phyloP scores from a whole-genome alignment of 176 grass and related monocot genomes.

The Sorghum bicolor region DNA sequence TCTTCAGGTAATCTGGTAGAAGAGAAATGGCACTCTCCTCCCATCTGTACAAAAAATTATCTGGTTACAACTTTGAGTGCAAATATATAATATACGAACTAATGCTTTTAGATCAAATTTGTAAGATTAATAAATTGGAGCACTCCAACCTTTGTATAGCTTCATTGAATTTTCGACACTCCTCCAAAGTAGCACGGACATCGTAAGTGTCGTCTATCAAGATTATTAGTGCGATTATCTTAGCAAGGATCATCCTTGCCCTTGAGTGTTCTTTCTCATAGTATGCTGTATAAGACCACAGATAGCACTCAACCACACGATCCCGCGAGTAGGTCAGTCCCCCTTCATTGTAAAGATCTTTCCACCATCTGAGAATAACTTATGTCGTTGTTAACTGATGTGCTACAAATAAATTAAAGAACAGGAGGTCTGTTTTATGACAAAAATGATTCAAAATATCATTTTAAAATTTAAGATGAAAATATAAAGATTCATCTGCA shows the following conservation, averaged over 20 bases:
- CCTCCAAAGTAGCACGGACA: constrained; percentile 37
- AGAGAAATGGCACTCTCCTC: neutral
- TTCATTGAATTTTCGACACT: constrained; percentile 32
- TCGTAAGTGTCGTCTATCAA: constrained; percentile 44
- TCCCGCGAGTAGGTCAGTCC: neutral
- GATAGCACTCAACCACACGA: no score
- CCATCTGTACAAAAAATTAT: constrained; percentile 35
- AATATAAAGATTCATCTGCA: no score
- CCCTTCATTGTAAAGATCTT: no score
- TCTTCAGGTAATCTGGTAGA: constrained; percentile 33
- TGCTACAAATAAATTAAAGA: no score
- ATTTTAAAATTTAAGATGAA: no score
- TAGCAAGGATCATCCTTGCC: constrained; percentile 42
- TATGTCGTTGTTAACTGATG: no score
- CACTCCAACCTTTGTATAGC: constrained; percentile 42
- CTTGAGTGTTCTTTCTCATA: constrained; percentile 32
- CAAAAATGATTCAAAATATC: no score
- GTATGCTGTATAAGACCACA: neutral
- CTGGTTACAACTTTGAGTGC: neutral
- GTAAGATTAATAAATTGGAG: neutral
- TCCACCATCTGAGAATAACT: no score
- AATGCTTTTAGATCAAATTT: neutral
- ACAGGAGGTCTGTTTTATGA: no score
- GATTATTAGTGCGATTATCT: constrained; percentile 30
- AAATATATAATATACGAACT: constrained; percentile 1